Conservation (phyloP, 2,329 filamentous ascomycete species). For the Venturia nashicola region DNA sequence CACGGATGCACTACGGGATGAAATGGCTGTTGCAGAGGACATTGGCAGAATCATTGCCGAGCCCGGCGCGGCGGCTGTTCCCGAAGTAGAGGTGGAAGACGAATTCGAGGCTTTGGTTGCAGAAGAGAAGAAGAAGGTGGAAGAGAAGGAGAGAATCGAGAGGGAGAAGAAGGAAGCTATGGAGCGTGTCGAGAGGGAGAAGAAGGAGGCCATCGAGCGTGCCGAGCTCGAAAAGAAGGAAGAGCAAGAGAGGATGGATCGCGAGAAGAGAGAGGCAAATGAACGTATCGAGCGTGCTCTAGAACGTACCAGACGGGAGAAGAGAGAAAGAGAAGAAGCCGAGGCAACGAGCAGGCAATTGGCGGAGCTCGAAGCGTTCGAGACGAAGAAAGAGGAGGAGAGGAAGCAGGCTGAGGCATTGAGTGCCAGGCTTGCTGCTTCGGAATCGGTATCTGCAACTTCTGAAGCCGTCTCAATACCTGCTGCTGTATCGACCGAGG, state of each 20-base stretch:
- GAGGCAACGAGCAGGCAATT: background rate
- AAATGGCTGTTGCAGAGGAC: constrained; percentile 66
- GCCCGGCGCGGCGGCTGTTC: constrained; percentile 37
- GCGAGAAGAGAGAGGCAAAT: background rate
- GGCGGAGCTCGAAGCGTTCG: background rate
- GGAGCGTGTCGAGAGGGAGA: constrained; percentile 19
- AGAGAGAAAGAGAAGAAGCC: background rate
- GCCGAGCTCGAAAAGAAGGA: constrained; percentile 13
- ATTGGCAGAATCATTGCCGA: constrained; percentile 67
- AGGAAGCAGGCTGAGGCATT: background rate
- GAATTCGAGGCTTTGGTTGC: constrained; percentile 68
- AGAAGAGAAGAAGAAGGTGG: constrained; percentile 48
- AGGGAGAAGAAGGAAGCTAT: constrained; percentile 33
- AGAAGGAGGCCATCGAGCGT: constrained; percentile 19
- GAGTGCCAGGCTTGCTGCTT: background rate
- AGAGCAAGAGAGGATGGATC: constrained; percentile 6
- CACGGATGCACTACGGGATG: constrained; percentile 61
- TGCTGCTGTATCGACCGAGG: background rate
- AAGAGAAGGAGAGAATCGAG: constrained; percentile 47
- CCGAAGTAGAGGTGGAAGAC: constrained; percentile 77
- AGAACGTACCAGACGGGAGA: background rate
- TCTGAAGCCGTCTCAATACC: background rate
- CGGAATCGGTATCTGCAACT: background rate
- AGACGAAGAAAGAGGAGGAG: background rate
- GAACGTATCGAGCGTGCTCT: background rate